Evolutionary conservation across 768 basidiomycete species (phyloP), one percentile per base, ranked within the genome.

Genomic region (Inosperma sp.): DNA sequence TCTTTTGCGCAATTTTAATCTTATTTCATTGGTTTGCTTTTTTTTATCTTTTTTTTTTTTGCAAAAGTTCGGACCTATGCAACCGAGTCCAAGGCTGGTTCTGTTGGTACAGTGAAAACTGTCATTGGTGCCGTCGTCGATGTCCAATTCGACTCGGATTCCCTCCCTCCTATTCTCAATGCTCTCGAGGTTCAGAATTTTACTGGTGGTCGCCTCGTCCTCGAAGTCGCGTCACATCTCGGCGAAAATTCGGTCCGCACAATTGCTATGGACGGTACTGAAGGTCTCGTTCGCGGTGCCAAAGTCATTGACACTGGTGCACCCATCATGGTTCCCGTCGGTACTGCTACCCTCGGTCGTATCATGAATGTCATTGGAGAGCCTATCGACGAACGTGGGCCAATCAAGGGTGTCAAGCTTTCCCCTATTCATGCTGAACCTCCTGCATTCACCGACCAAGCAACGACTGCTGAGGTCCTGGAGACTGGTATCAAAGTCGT

Each of bases 331-430:
- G 91, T 99, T 56, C 96, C 96, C 60, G 96, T 99, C 65, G 96
- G 96, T 57, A 82, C 82, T 55, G 91, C 81, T 52, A 94, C 91
- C 51, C 86, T 99, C 53, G 96, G 96, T 43, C 93, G 96, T 66
- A 99, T 99, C 81, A 98, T 99, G 93, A 99, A 98, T 74, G 96
- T 99, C 73, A 98, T 99, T 74, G 96, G 96, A 64, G 94, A 98
- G 71, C 93, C 96, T 67, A 98, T 99, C 69, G 96, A 99, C 73
- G 94, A 98, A 72, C 93, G 96, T 76, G 96, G 96, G 53, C 94
- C 94, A 59, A 97, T 98, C 78, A 88, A 90, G 73, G 95, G 93
- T 68, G 92, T 86, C 72, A 93, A 89, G 75, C 76, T 85, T 56
- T 82, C 66, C 56, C 90, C 95, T 62, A 99, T 99, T 68, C 96